phyloP scores from a whole-genome alignment of 257 asterid genomes.

The Solanum paucissectum region DNA sequence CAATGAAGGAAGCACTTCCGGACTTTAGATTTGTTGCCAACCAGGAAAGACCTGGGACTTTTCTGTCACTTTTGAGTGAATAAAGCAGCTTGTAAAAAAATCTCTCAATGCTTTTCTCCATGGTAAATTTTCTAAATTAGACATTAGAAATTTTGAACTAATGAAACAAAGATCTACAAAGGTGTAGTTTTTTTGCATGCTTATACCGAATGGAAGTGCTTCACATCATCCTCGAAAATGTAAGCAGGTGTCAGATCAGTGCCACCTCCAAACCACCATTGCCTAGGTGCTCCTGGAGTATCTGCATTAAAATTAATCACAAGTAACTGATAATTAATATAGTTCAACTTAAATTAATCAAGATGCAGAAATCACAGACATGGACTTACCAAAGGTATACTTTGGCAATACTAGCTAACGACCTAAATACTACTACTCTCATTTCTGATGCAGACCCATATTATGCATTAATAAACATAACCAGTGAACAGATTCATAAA shows the following conservation, averaged over 20 bases:
- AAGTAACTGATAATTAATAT: background rate
- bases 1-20: background rate
- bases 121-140: background rate
- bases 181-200: background rate
- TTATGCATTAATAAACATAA: background rate
- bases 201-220: conserved; percentile 86
- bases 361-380: background rate
- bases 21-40: background rate
- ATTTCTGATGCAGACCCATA: background rate
- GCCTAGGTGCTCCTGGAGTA: conserved; percentile 89
- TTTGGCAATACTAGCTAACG: background rate
- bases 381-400: background rate
- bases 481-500: background rate
- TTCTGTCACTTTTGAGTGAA: background rate
- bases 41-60: background rate
- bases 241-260: conserved; percentile 96
- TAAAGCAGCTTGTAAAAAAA: background rate
- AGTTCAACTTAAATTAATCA: background rate
- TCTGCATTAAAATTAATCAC: conserved; percentile 36
- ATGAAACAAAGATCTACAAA: background rate
- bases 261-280: conserved; percentile 99
- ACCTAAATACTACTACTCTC: background rate
- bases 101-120: background rate
- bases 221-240: conserved; percentile 91
- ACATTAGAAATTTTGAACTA: background rate